Conservation (phyloP, 1,284 basidiomycete genomes). For the Tilletiaria anomala region DNA sequence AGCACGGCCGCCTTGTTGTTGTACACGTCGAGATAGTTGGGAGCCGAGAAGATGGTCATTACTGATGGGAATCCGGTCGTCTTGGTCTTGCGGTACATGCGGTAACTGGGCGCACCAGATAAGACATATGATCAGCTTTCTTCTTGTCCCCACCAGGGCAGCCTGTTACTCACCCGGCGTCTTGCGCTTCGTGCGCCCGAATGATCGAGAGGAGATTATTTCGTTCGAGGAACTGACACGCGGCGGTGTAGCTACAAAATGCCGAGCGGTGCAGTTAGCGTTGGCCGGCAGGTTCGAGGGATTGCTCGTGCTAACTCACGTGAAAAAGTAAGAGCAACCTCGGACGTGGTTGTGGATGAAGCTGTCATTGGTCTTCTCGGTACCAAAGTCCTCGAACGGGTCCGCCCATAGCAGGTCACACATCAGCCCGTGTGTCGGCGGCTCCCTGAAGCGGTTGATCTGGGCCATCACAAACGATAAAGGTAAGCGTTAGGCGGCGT, state of each 20-base stretch:
- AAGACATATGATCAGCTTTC: not conserved
- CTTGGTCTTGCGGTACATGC: constrained; percentile 94
- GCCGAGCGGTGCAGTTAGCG: not conserved
- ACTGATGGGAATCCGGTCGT: constrained; percentile 78
- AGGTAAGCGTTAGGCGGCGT: constrained; percentile 48
- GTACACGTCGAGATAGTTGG: constrained; percentile 91
- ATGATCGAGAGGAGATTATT: constrained; percentile 91
- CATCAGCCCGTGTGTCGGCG: constrained; percentile 84
- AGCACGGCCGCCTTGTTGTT: constrained; percentile 93
- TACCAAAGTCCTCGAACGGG: constrained; percentile 82
- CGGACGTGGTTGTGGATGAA: constrained; percentile 86
- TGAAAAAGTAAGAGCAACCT: constrained; percentile 93
- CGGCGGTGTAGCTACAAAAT: constrained; percentile 63
- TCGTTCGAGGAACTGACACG: constrained; percentile 81
- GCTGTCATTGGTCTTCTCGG: constrained; percentile 68
- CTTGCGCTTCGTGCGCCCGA: constrained; percentile 84
- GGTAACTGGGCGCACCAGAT: constrained; percentile 45
- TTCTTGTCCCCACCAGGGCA: too few species aligned
- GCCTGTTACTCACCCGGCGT: constrained; percentile 52
- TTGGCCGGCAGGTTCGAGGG: not conserved
- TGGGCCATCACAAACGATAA: constrained; percentile 38
- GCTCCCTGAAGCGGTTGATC: constrained; percentile 88
- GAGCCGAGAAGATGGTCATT: constrained; percentile 87
- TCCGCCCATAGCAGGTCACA: constrained; percentile 92
- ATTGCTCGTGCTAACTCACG: constrained; percentile 39